A percentile compares a stretch with the other conserved stretches of the same genome.
Evolutionary conservation across 164 flowering plant genomes (phyloP).

Genomic region (Annona squamosa): DNA sequence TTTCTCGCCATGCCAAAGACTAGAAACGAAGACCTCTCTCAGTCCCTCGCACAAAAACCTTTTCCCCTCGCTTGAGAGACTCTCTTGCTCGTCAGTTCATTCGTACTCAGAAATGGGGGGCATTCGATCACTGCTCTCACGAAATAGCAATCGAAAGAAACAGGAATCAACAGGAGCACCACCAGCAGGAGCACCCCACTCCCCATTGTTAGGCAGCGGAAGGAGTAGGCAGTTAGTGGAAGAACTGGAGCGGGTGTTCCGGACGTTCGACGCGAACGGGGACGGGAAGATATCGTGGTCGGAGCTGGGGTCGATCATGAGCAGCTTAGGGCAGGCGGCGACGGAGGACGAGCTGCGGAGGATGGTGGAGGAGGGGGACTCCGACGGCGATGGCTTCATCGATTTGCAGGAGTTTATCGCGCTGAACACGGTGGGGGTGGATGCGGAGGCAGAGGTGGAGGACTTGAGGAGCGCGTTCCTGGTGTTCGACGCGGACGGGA

Average conservation of each 20-base stretch:
- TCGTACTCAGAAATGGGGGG: slow-evolving; percentile 10
- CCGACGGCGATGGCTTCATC: slow-evolving; percentile 77
- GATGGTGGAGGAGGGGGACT: slow-evolving; percentile 54
- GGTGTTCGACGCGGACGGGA: slow-evolving; percentile 60
- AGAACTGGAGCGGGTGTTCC: slow-evolving; percentile 63
- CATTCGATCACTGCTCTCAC: slow-evolving; percentile 12
- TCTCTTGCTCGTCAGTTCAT: neutral
- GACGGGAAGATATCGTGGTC: slow-evolving; percentile 73
- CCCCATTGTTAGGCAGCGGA: no score
- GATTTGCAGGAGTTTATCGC: slow-evolving; percentile 59
- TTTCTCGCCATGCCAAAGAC: neutral
- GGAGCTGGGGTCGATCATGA: slow-evolving; percentile 61
- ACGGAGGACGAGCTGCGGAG: slow-evolving; percentile 44
- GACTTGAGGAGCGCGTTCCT: slow-evolving; percentile 58
- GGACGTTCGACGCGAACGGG: slow-evolving; percentile 68
- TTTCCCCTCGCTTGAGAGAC: neutral
- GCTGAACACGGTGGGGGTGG: slow-evolving; percentile 51
- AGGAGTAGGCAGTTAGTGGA: slow-evolving; percentile 19
- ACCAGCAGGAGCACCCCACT: neutral
- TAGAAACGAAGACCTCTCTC: neutral
- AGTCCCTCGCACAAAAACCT: neutral
- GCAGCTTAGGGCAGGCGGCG: slow-evolving; percentile 42
- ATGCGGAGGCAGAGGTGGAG: slow-evolving; percentile 31
- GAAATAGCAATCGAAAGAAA: neutral
- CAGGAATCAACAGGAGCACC: neutral